Conservation (phyloP, 75 land plant species). For the Pinus tabuliformis region DNA sequence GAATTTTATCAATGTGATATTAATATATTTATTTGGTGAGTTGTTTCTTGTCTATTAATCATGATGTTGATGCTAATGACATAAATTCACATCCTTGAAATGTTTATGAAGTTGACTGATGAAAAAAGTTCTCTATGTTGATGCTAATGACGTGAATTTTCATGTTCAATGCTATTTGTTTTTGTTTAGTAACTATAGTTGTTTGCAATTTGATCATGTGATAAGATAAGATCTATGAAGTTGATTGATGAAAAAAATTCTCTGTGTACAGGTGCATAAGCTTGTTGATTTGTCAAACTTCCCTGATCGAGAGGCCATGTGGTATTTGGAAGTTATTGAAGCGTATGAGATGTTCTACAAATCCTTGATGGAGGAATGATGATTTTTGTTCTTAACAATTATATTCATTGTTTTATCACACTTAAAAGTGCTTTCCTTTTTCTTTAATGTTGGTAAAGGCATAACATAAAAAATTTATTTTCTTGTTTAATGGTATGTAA, state of each 20-base stretch:
- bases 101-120: not conserved
- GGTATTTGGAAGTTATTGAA: slow-evolving; percentile 92
- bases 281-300: slow-evolving; percentile 77
- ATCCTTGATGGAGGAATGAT: slow-evolving; percentile 13
- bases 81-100: no score
- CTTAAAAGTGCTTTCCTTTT: no score
- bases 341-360: slow-evolving; percentile 71
- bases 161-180: not conserved
- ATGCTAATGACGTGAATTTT: not conserved
- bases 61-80: no score
- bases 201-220: not conserved
- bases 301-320: slow-evolving; percentile 86
- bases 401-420: no score
- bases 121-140: not conserved
- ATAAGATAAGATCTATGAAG: not conserved
- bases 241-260: not conserved
- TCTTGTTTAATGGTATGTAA: no score
- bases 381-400: no score
- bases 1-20: not conserved
- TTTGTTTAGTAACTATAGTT: not conserved
- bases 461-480: no score
- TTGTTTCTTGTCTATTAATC: not conserved
- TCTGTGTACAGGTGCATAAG: slow-evolving; percentile 73
- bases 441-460: no score
- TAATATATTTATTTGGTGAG: not conserved